Evolutionary conservation across 192 early-diverging fungal genomes (phyloP), one percentile per base, ranked within the genome.

Genomic region (Backusella macrospora): DNA sequence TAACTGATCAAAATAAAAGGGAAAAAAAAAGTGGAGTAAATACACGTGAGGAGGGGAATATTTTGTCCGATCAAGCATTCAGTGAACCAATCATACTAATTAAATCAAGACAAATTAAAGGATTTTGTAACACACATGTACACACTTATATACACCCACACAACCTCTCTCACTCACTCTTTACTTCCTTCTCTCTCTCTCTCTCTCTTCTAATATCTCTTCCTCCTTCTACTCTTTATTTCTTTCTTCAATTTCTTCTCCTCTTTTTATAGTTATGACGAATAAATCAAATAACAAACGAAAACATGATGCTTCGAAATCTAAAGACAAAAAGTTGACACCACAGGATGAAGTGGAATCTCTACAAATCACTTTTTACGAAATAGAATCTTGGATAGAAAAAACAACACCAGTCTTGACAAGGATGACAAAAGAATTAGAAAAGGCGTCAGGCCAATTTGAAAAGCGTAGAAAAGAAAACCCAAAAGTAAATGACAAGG

Each of bases 361-460:
- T 9, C 59, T 82, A 26, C 80, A 82, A 75, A 82, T 82, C 49
- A 82, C 80, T 14, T 82, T 82, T 66, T 82, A 78, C 49, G 80
- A 82, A 52, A 82, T 82, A 62, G 80, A 82, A 47, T 68, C 76
- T 8, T 82, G 80, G 80, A 82, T 82, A 29, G 80, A 82, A 39
- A 78, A 78, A 55, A 82, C 80, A 5, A 75, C 73, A 1, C 80
- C 80, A 14, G 67, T 78, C 0, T 52, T 82, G 26, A 73, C 49
- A 29, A 65, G 80, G 6, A 82, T 82, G 80, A 82, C 77, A n/a
- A 74, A 69, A 40, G 80, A 82, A 66, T 74, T 82, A 15, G 80
- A 82, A 43, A 78, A 76, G 29, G 80, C 76, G 0, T 78, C 80
- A 7, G 59, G 48, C 6, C 80, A 76, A 39, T 78, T 82, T 38